phyloP scores from a whole-genome alignment of 495 filamentous ascomycete genomes.

The Immersiella caudata region DNA sequence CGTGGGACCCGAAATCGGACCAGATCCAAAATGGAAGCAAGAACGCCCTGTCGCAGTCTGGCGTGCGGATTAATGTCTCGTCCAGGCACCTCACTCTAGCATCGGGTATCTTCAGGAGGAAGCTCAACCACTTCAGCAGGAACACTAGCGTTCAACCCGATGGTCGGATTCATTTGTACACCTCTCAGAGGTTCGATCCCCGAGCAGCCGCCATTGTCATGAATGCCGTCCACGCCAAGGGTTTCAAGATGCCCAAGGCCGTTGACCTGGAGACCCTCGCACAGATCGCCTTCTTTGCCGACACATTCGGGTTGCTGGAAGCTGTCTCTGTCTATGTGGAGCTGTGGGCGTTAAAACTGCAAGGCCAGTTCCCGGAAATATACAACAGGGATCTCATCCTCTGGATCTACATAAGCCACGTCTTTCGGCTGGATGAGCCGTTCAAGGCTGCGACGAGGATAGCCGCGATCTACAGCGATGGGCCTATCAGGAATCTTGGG shows the following conservation, averaged over 20 bases:
- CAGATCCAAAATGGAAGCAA: not conserved
- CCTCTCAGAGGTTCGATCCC: not conserved
- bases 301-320: not conserved
- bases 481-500: not conserved
- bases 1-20: not conserved
- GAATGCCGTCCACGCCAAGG: not conserved
- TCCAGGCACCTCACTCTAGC: conserved; percentile 2
- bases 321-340: conserved; percentile 1
- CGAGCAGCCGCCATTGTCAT: not conserved
- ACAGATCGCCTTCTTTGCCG: not conserved
- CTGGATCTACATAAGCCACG: not conserved
- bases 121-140: not conserved
- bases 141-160: not conserved
- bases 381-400: not conserved
- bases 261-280: conserved; percentile 3
- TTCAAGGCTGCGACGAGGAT: not conserved
- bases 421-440: not conserved
- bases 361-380: not conserved
- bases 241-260: not conserved
- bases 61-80: not conserved
- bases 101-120: not conserved
- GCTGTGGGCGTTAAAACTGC: not conserved
- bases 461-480: not conserved
- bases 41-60: not conserved
- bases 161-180: not conserved